Evolutionary conservation across 2,329 filamentous ascomycete species (phyloP).

Genomic region (Epichloe uncinata): DNA sequence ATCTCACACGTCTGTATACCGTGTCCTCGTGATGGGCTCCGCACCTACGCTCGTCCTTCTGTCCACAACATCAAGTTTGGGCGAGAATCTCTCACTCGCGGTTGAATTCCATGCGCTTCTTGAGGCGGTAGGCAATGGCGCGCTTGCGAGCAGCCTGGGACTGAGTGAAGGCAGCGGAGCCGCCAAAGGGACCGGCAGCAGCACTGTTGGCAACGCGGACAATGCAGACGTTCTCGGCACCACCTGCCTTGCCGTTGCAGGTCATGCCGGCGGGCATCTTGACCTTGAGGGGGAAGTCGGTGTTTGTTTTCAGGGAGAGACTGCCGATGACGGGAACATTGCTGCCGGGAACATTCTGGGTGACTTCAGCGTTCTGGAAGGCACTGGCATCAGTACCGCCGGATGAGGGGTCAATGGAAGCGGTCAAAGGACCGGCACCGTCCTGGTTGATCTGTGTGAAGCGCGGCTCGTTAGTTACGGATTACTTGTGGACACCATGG

Average conservation of each 20-base stretch:
- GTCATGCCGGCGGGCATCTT: conserved; percentile 56
- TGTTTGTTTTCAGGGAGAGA: conserved; percentile 44
- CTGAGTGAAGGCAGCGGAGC: conserved; percentile 53
- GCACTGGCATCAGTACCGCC: conserved; percentile 46
- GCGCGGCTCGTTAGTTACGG: background rate
- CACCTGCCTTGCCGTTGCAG: conserved; percentile 45
- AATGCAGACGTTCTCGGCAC: conserved; percentile 50
- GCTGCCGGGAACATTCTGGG: conserved; percentile 44
- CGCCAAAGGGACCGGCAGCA: conserved; percentile 52
- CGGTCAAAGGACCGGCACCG: conserved; percentile 49
- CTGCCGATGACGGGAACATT: conserved; percentile 31
- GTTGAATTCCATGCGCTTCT: conserved; percentile 24
- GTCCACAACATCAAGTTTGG: background rate
- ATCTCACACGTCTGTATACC: background rate
- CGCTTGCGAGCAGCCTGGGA: conserved; percentile 44
- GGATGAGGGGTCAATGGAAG: conserved; percentile 47
- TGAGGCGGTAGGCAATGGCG: conserved; percentile 39
- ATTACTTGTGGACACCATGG: background rate
- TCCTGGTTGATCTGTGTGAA: conserved; percentile 54
- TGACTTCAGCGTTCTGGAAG: conserved; percentile 46
- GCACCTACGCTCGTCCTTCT: background rate
- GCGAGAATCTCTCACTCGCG: conserved; percentile 1
- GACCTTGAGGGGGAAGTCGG: conserved; percentile 51
- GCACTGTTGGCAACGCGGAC: conserved; percentile 50
- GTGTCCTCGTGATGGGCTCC: background rate